Base-by-base conservation (phyloP, 371 early-diverging fungal species). In the Quaeritorhiza haematococci region DNA sequence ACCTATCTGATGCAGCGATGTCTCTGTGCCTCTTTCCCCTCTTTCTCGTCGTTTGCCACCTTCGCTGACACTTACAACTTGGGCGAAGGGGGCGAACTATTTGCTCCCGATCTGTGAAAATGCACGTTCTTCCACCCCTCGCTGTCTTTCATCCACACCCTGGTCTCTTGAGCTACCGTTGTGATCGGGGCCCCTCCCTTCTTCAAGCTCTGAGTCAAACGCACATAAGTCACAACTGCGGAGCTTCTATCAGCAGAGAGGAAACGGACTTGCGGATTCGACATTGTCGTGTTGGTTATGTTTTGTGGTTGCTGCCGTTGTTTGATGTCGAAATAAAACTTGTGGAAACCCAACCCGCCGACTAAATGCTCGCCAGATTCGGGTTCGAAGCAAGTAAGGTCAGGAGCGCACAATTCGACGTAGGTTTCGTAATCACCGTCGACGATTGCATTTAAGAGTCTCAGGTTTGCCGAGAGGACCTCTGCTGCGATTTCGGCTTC, bases 351-450 rank as follows among this genome's bases (percentile, higher is more conserved):
- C 0, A 58, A 33, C 5, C 66, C 66, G 49, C 51, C 49, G 5
- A 61, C 49, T 55, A 54, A 24, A 17, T 51, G 54, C 5, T 38
- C 38, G 10, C 38, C 38, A 13, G 38, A 10, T 38, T 38, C 38
- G 38, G 38, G 38, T 38, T 38, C 38, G n/a, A 38, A 38, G 56
- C 64, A 55, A 8, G 67, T 67, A 21, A 68, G 15, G 33, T 63
- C 62, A 1, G 56, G 55, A n/a, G 59, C 30, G 28, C 56, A 56
- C 19, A 72, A 59, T 3, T 46, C 24, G 29, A 29, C 41, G 62
- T 72, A 72, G 1, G 59, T 64, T 10, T 51, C 65, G 64, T 62
- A 68, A 42, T 72, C 67, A 7, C 66, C 65, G 17, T 41, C 33
- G n/a, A 59, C 61, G n/a, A 67, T 64, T 19, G 64, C 55, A 30